These are phyloP conservation scores for Dipteronia dyeriana DNA, from an alignment of 345 rosid species.

Conservation along the genomic window DNA sequence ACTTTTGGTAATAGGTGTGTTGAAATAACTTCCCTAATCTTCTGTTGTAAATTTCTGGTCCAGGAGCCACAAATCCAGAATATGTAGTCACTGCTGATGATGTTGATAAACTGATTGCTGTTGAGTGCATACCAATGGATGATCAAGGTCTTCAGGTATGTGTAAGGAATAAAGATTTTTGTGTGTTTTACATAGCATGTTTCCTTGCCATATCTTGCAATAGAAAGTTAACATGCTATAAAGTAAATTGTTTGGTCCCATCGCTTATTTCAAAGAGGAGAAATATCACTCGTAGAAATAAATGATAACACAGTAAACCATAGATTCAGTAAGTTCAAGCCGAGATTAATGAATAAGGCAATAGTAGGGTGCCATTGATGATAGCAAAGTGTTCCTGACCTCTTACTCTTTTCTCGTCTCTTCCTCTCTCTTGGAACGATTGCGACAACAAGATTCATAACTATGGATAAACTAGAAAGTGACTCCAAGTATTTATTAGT, in stretches of 20 bases:
- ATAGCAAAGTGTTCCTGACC: background rate
- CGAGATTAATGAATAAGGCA: background rate
- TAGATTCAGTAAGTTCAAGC: background rate
- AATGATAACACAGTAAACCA: background rate
- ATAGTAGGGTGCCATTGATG: background rate
- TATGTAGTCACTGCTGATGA: slow-evolving; percentile 97
- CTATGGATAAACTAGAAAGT: too few relatives aligned
- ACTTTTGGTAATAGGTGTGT: background rate
- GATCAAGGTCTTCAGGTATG: slow-evolving; percentile 90
- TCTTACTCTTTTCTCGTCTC: background rate
- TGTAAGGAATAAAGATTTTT: slow-evolving; percentile 10
- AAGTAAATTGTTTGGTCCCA: background rate
- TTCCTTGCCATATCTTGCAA: background rate
- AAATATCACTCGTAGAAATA: background rate
- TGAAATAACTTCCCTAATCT: slow-evolving; percentile 1
- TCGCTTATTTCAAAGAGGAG: background rate
- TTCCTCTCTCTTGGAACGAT: too few relatives aligned
- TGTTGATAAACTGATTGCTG: slow-evolving; percentile 93
- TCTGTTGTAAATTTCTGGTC: slow-evolving; percentile 9
- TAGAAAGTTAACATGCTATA: background rate
- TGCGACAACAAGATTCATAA: too few relatives aligned
- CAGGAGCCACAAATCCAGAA: slow-evolving; percentile 98
- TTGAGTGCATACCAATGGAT: slow-evolving; percentile 99
- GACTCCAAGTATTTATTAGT: too few relatives aligned
- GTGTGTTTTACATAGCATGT: slow-evolving; percentile 6